These are phyloP conservation scores for Penicillium crustosum DNA, from an alignment of 2,329 filamentous ascomycete genomes.

Conservation along the genomic window DNA sequence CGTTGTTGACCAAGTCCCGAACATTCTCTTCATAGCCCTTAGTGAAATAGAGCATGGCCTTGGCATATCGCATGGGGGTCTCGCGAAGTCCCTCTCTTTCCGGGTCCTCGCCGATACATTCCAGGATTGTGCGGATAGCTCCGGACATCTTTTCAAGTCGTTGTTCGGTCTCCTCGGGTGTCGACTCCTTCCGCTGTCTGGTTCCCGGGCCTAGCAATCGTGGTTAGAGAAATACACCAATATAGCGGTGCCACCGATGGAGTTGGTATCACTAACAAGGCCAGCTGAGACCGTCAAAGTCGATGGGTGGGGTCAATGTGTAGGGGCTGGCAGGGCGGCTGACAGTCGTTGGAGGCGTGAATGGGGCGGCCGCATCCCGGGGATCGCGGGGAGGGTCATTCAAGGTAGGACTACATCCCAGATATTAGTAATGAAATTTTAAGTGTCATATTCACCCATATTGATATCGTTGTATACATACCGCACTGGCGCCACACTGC, in stretches of 20 bases:
- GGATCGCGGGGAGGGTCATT: conserved; percentile 55
- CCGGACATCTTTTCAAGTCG: conserved; percentile 61
- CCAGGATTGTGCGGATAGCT: conserved; percentile 62
- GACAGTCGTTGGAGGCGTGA: conserved; percentile 52
- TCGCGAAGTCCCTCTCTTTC: conserved; percentile 63
- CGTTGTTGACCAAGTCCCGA: conserved; percentile 84
- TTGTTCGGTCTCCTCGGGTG: conserved; percentile 57
- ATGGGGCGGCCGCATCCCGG: conserved; percentile 51
- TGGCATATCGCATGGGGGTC: conserved; percentile 83
- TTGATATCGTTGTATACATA: conserved; percentile 15
- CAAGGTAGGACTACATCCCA: conserved; percentile 31
- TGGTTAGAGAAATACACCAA: conserved; percentile 13
- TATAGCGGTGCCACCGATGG: not conserved
- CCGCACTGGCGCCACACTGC: conserved; percentile 26
- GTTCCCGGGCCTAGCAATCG: conserved; percentile 45
- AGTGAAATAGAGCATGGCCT: conserved; percentile 93
- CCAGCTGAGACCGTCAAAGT: conserved; percentile 55
- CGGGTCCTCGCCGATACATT: conserved; percentile 66
- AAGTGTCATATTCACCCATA: not conserved
- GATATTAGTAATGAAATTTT: conserved; percentile 6
- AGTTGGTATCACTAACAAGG: conserved; percentile 45
- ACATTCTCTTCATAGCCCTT: conserved; percentile 97
- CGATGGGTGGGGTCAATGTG: conserved; percentile 51
- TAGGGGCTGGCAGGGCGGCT: conserved; percentile 54
- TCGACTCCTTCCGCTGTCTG: conserved; percentile 55